Percentiles rank a stretch among this genome's conserved stretches.
These are phyloP conservation scores for Epichloe festucae DNA, from an alignment of 2,329 filamentous ascomycete genomes.

Conservation along the genomic window DNA sequence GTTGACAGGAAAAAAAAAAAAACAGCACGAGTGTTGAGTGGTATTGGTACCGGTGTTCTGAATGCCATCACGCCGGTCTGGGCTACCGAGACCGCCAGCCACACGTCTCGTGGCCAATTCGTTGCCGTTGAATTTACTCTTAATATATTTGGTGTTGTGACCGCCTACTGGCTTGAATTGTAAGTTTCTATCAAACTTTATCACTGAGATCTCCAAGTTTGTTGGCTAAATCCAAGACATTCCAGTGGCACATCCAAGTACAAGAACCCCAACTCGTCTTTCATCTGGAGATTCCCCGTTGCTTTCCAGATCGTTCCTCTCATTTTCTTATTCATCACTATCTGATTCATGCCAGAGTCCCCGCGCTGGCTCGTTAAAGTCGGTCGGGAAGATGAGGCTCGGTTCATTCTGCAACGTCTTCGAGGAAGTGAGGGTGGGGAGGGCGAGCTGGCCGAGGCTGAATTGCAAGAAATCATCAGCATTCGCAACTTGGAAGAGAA, in stretches of 20 bases:
- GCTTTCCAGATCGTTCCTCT: slow-evolving; percentile 58
- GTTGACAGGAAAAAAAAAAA: not conserved
- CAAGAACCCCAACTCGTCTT: slow-evolving; percentile 40
- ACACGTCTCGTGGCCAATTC: slow-evolving; percentile 49
- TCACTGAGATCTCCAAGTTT: not conserved
- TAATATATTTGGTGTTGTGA: slow-evolving; percentile 57
- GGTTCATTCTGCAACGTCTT: slow-evolving; percentile 49
- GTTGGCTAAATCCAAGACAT: too few relatives aligned
- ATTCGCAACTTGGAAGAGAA: slow-evolving; percentile 51
- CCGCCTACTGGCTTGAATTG: slow-evolving; percentile 46
- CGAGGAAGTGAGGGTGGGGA: slow-evolving; percentile 45
- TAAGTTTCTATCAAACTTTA: slow-evolving; percentile 5
- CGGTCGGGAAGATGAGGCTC: slow-evolving; percentile 53
- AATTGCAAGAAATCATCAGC: slow-evolving; percentile 56
- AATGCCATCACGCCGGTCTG: slow-evolving; percentile 36
- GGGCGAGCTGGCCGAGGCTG: slow-evolving; percentile 39
- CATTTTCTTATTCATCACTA: slow-evolving; percentile 37
- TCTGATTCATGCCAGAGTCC: slow-evolving; percentile 59
- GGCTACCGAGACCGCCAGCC: slow-evolving; percentile 33
- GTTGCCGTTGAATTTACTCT: slow-evolving; percentile 61
- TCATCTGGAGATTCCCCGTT: slow-evolving; percentile 57
- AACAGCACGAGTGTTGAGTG: slow-evolving; percentile 34
- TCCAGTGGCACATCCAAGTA: slow-evolving; percentile 42
- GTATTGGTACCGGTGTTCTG: slow-evolving; percentile 37
- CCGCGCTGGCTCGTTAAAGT: slow-evolving; percentile 55